phyloP scores from a whole-genome alignment of 2,329 filamentous ascomycete species.

The Paracoccidioides lutzii region DNA sequence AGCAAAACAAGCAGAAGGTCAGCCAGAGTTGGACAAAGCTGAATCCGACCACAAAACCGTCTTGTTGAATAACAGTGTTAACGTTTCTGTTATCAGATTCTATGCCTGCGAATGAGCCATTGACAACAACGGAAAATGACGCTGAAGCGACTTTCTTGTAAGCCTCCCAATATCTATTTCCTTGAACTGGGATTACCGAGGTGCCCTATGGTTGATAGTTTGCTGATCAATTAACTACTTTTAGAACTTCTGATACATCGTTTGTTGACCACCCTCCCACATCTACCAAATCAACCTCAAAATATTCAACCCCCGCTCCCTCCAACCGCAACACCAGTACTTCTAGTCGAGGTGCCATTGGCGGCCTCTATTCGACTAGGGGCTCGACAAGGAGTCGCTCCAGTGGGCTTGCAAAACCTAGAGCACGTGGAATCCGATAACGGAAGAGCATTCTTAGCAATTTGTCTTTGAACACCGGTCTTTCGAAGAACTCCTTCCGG shows the following conservation, averaged over 20 bases:
- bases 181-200: background rate
- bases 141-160: conserved; percentile 76
- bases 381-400: conserved; percentile 23
- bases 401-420: conserved; percentile 24
- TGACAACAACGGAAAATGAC: conserved; percentile 33
- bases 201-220: background rate
- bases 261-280: conserved; percentile 73
- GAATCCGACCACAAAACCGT: background rate
- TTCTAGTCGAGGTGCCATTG: conserved; percentile 15
- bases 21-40: conserved; percentile 17
- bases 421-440: conserved; percentile 29
- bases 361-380: conserved; percentile 27
- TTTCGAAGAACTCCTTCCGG: background rate
- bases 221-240: background rate
- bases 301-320: conserved; percentile 16
- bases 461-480: background rate
- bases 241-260: conserved; percentile 76
- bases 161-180: conserved; percentile 18
- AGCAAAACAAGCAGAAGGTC: conserved; percentile 46
- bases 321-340: conserved; percentile 16
- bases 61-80: background rate
- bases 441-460: background rate
- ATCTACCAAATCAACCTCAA: conserved; percentile 35
- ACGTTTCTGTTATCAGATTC: conserved; percentile 2
- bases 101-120: background rate